These are phyloP conservation scores for Chrysosporium queenslandicum DNA, from an alignment of 2,329 filamentous ascomycete species.

Conservation along the genomic window DNA sequence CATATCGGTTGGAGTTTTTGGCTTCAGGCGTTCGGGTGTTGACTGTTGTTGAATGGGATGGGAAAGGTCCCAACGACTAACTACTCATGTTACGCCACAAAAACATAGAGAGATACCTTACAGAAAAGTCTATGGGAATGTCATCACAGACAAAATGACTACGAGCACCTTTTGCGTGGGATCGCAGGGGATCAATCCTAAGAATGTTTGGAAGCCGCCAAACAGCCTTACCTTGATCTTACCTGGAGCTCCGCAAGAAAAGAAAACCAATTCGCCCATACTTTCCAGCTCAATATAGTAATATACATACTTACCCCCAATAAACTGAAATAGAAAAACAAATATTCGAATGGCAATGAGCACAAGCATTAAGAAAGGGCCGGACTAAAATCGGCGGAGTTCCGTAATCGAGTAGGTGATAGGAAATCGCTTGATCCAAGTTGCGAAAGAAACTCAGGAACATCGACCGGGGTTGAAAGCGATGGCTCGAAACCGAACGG, in stretches of 20 bases:
- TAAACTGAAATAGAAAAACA: slow-evolving; percentile 23
- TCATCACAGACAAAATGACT: neutral
- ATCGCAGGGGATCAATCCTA: slow-evolving; percentile 16
- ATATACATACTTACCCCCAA: slow-evolving; percentile 38
- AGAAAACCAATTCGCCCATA: slow-evolving; percentile 14
- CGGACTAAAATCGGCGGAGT: neutral
- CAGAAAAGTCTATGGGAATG: neutral
- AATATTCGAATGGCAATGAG: slow-evolving; percentile 19
- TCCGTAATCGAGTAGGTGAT: neutral
- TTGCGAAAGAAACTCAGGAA: neutral
- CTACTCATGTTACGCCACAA: slow-evolving; percentile 1
- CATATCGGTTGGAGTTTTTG: slow-evolving; percentile 7
- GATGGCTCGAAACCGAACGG: too few species aligned
- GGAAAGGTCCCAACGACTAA: neutral
- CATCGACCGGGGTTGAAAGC: neutral
- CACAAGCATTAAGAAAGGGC: neutral
- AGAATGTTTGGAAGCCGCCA: slow-evolving; percentile 16
- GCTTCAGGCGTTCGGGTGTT: neutral
- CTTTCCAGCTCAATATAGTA: slow-evolving; percentile 19
- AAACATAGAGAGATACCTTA: neutral
- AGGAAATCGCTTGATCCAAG: neutral
- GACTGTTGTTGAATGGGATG: slow-evolving; percentile 13
- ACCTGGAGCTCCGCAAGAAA: slow-evolving; percentile 24
- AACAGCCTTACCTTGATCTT: slow-evolving; percentile 37
- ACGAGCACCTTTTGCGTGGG: slow-evolving; percentile 10